Base-by-base conservation (phyloP, 805 yeast genomes). In the Monosporozyma aerobia region DNA sequence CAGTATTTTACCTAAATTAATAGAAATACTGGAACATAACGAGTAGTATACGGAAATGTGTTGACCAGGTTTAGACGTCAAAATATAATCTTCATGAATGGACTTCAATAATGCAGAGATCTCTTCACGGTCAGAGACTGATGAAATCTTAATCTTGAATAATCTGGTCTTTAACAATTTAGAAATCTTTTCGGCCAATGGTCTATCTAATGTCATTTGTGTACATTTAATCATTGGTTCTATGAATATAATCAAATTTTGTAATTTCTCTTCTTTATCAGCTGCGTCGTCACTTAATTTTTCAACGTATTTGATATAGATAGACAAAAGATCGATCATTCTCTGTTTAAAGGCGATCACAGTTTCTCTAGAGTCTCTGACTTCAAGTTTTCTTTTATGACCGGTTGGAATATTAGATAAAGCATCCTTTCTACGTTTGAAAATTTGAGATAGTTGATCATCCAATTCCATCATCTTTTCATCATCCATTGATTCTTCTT, bases 391-490 rank as follows among this genome's bases (percentile, higher is more conserved):
- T 61, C 86, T 77, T 66, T 78, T 80, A 65, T 75, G 85, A 35
- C 90, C 90, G 5, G 77, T 77, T n/a, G 71, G 63, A 2, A 78
- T 70, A 33, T 73, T 71, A 9, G 80, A 69, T 51, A 88, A 67
- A 0, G 87, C 85, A 55, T 79, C 82, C 58, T 82, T 81, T 60
- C 97, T 79, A 61, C 89, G 92, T 62, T 85, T 80, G 76, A 92
- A 92, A 52, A 92, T 92, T 51, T 77, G 77, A 0, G 97, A 80
- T 32, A 92, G 72, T 55, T 89, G 94, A 23, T 77, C 86, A 64
- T 92, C 98, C 60, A 92, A 78, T 22, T 90, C 95, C 83, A 90
- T 82, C 98, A 92, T 92, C 65, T 90, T 90, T 61, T 90, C 97
- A 68, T 90, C 97, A 55, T 90, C 95, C 95, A 90, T 87, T 0